A percentile compares a stretch with the other conserved stretches of the same genome.
These are phyloP conservation scores for Vitis hybrid DNA, from an alignment of 177 flowering plant genomes.

Conservation along the genomic window DNA sequence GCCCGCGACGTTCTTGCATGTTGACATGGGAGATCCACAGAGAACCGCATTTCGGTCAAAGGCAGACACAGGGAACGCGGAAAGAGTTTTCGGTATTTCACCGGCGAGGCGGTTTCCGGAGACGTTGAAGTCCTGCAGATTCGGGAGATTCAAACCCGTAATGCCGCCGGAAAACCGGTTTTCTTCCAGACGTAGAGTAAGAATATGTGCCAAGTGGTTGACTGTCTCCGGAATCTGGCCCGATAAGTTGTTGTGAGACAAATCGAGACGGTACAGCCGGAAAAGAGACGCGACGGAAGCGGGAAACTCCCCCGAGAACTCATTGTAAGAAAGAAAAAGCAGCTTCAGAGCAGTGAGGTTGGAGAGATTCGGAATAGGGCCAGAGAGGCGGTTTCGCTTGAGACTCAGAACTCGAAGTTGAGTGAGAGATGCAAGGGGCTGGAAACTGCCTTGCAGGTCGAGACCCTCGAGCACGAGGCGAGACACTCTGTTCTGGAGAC, in stretches of 20 bases:
- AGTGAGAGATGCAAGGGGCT: conserved; percentile 37
- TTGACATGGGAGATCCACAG: conserved; percentile 67
- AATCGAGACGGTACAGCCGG: conserved; percentile 72
- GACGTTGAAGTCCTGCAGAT: conserved; percentile 71
- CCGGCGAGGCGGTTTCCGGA: conserved; percentile 64
- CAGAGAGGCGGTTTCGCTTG: conserved; percentile 53
- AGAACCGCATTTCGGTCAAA: conserved; percentile 46
- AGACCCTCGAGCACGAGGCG: conserved; percentile 66
- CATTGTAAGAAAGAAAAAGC: conserved; percentile 65
- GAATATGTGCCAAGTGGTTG: conserved; percentile 48
- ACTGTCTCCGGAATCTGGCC: conserved; percentile 51
- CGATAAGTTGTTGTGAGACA: conserved; percentile 60
- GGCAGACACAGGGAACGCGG: conserved; percentile 54
- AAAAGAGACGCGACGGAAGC: conserved; percentile 36
- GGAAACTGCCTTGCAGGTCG: conserved; percentile 40
- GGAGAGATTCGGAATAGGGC: conserved; percentile 59
- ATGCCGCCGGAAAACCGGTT: conserved; percentile 63
- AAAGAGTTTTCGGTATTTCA: conserved; percentile 49
- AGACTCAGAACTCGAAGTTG: conserved; percentile 70
- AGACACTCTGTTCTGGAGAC: conserved; percentile 50
- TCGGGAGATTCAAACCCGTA: conserved; percentile 34
- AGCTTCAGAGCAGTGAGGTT: conserved; percentile 57
- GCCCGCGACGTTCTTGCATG: conserved; percentile 26
- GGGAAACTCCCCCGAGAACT: conserved; percentile 61
- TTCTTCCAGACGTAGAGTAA: conserved; percentile 66